Base-by-base conservation (phyloP, 2,329 filamentous ascomycete genomes). In the Colletotrichum echinochloae region DNA sequence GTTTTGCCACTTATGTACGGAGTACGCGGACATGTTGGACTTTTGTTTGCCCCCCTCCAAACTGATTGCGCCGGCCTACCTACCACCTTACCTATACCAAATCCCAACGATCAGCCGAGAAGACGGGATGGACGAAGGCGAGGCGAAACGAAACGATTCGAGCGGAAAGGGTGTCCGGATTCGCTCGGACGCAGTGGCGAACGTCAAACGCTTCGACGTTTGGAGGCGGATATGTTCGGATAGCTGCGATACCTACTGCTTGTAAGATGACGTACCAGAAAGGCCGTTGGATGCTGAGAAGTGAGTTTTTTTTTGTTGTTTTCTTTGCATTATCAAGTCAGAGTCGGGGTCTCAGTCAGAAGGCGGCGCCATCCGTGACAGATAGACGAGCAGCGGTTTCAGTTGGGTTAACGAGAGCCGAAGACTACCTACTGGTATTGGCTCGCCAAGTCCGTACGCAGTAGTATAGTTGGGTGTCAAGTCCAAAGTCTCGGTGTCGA, bases 311-410 rank as follows among this genome's bases (percentile, higher is more conserved):
- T n/a, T n/a, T n/a, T n/a, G n/a, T n/a, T n/a, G n/a, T n/a, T n/a
- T n/a, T 56, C 20, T n/a, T 6, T 18, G n/a, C 7, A n/a, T 39
- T 56, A 14, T 39, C 52, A 26, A 37, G n/a, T 39, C 54, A 18
- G 33, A 37, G 33, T 56, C 54, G n/a, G 54, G 23, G n/a, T 62
- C 49, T 41, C 56, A 33, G 56, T 20, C 26, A 52, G 33, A 26
- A 39, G 35, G 41, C 60, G 52, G 49, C 65, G 57, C 66, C 66
- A 52, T 30, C 12, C 28, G 66, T 65, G 44, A 52, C 60, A 35
- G 51, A 68, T 51, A 57, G 41, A 68, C n/a, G 48, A 35, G 66
- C 37, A 35, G 66, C 37, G 60, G 54, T 65, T 60, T 68, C 66
- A 60, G 52, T 37, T 59, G 20, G 12, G n/a, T 37, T 48, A 37